Percentiles rank a stretch among this genome's conserved stretches.
Conservation (phyloP, 2,329 filamentous ascomycete species). For the Huntiella decipiens region DNA sequence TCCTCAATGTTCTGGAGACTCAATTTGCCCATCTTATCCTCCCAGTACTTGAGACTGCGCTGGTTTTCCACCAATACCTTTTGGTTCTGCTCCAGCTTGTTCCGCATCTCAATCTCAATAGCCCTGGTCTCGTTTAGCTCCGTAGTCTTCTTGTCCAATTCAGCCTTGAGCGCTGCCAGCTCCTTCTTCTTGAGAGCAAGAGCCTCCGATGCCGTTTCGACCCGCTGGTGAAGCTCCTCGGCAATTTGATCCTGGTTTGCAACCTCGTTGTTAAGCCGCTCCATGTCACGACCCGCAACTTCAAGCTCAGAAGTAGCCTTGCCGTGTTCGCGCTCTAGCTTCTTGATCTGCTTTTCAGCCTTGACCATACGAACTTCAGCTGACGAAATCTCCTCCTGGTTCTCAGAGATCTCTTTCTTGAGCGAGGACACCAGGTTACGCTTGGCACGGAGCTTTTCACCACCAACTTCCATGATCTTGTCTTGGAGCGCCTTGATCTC, state of each 20-base stretch:
- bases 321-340: slow-evolving; percentile 65
- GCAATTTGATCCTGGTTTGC: slow-evolving; percentile 58
- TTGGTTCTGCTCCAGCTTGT: slow-evolving; percentile 91
- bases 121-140: slow-evolving; percentile 81
- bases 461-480: slow-evolving; percentile 96
- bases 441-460: slow-evolving; percentile 77
- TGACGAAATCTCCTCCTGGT: slow-evolving; percentile 65
- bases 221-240: slow-evolving; percentile 50
- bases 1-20: slow-evolving; percentile 63
- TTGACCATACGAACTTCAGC: slow-evolving; percentile 81
- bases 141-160: slow-evolving; percentile 68
- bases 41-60: slow-evolving; percentile 67
- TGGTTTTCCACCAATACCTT: slow-evolving; percentile 77
- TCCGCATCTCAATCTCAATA: slow-evolving; percentile 91
- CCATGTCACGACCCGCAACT: slow-evolving; percentile 50
- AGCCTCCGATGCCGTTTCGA: slow-evolving; percentile 65
- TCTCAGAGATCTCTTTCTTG: slow-evolving; percentile 65
- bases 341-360: slow-evolving; percentile 76
- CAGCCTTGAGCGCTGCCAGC: slow-evolving; percentile 58
- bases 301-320: slow-evolving; percentile 68
- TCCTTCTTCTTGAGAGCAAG: slow-evolving; percentile 65
- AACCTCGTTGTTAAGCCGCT: slow-evolving; percentile 61
- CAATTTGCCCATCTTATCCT: slow-evolving; percentile 75
- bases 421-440: slow-evolving; percentile 77
- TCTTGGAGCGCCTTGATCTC: slow-evolving; percentile 87